Percentiles rank a stretch among this genome's conserved stretches.
Evolutionary conservation across 2,329 filamentous ascomycete species (phyloP).

Genomic region (Pezicula carpinea): DNA sequence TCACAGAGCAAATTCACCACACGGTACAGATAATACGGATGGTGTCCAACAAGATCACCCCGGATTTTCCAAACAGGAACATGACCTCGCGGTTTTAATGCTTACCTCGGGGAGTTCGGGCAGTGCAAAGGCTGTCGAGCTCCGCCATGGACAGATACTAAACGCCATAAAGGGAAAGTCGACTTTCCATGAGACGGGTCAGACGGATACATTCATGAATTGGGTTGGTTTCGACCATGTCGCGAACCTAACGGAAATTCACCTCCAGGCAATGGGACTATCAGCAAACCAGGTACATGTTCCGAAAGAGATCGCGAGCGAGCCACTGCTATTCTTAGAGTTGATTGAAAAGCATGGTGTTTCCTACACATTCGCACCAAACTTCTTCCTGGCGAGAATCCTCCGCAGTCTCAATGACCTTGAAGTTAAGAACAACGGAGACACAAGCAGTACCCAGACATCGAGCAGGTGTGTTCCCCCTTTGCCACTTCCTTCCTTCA

Average conservation of each 20-base stretch:
- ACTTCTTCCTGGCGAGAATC: slow-evolving; percentile 33
- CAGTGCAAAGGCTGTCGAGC: slow-evolving; percentile 43
- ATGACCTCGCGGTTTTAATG: slow-evolving; percentile 36
- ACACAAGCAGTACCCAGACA: no score
- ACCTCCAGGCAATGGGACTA: slow-evolving; percentile 41
- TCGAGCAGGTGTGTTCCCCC: background rate
- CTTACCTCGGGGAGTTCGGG: slow-evolving; percentile 50
- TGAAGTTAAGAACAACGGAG: background rate
- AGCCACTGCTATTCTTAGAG: slow-evolving; percentile 35
- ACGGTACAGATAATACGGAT: no score
- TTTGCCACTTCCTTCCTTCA: no score
- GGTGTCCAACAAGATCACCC: no score
- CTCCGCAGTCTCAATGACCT: slow-evolving; percentile 1
- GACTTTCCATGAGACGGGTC: slow-evolving; percentile 19
- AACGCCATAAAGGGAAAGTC: slow-evolving; percentile 34
- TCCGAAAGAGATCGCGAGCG: slow-evolving; percentile 34
- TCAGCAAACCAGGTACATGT: slow-evolving; percentile 42
- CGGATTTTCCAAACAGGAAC: slow-evolving; percentile 1
- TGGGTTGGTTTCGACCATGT: slow-evolving; percentile 49
- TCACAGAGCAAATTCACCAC: no score
- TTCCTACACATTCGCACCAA: slow-evolving; percentile 39
- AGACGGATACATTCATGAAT: slow-evolving; percentile 29
- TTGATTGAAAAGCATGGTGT: slow-evolving; percentile 37
- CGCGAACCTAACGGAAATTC: slow-evolving; percentile 45
- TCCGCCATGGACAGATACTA: slow-evolving; percentile 39